Evolutionary conservation across 192 early-diverging fungal genomes (phyloP).

Genomic region (Entophlyctis luteolus): DNA sequence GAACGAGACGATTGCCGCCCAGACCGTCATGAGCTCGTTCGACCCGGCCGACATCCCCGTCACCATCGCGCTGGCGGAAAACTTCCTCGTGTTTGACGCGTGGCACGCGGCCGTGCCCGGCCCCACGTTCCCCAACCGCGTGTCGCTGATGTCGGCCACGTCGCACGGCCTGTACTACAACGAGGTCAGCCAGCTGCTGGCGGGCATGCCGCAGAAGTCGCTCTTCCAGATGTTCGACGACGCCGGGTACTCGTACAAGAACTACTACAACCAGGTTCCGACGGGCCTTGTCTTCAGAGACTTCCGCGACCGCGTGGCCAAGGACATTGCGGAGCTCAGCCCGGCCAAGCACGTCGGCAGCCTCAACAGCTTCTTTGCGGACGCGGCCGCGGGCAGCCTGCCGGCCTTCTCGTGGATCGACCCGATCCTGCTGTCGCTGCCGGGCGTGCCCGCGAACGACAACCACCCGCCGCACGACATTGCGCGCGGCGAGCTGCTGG

Average conservation of each 20-base stretch:
- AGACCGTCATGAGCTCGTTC: constrained; percentile 18
- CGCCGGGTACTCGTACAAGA: constrained; percentile 10
- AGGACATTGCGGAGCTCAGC: background rate
- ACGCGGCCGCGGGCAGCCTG: constrained; percentile 28
- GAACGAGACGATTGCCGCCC: background rate
- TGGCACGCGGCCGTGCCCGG: constrained; percentile 29
- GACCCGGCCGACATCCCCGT: constrained; percentile 21
- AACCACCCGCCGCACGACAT: constrained; percentile 32
- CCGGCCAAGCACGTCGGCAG: background rate
- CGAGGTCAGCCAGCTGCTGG: background rate
- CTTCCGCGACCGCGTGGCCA: background rate
- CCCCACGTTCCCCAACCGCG: constrained; percentile 37
- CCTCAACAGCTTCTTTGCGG: constrained; percentile 20
- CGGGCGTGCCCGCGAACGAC: constrained; percentile 16
- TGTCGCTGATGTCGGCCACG: constrained; percentile 31
- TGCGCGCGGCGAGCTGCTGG: constrained; percentile 25
- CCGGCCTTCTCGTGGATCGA: constrained; percentile 37
- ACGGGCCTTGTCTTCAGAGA: constrained; percentile 25
- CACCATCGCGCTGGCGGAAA: constrained; percentile 20
- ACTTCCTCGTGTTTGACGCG: constrained; percentile 34
- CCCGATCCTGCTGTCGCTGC: constrained; percentile 17
- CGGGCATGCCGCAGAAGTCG: constrained; percentile 25
- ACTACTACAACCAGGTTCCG: constrained; percentile 23
- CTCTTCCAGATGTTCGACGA: constrained; percentile 23
- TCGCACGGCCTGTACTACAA: constrained; percentile 25